Percentiles rank a stretch among this genome's conserved stretches.
phyloP scores from a whole-genome alignment of 2,329 filamentous ascomycete species.

The Pyrenophora teres region DNA sequence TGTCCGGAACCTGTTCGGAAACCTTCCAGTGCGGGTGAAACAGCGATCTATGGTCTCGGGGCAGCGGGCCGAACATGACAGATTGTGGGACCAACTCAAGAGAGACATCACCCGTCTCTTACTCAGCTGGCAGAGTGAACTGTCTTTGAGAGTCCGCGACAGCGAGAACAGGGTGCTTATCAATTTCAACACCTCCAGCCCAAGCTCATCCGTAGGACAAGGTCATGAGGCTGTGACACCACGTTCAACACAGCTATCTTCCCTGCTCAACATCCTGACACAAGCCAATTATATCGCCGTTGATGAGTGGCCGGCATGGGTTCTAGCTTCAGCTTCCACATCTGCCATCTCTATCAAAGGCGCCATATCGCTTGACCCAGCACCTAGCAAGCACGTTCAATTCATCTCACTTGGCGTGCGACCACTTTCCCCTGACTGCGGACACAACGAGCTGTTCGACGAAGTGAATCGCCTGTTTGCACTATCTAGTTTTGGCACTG shows the following conservation, averaged over 20 bases:
- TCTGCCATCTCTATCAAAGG: slow-evolving; percentile 67
- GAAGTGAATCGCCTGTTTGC: slow-evolving; percentile 78
- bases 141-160: slow-evolving; percentile 66
- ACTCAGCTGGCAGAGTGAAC: slow-evolving; percentile 67
- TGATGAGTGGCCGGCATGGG: slow-evolving; percentile 64
- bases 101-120: slow-evolving; percentile 65
- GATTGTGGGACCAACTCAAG: slow-evolving; percentile 69
- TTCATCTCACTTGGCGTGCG: slow-evolving; percentile 79
- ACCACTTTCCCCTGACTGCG: slow-evolving; percentile 63
- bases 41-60: slow-evolving; percentile 65
- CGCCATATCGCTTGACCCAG: slow-evolving; percentile 71
- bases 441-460: slow-evolving; percentile 71
- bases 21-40: slow-evolving; percentile 88
- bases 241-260: slow-evolving; percentile 27
- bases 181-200: slow-evolving; percentile 28
- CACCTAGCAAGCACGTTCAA: slow-evolving; percentile 73
- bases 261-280: slow-evolving; percentile 56
- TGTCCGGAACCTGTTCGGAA: slow-evolving; percentile 83
- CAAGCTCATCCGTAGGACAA: not conserved
- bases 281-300: slow-evolving; percentile 69
- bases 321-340: slow-evolving; percentile 70
- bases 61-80: slow-evolving; percentile 58
- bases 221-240: slow-evolving; percentile 1
- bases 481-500: slow-evolving; percentile 74
- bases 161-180: slow-evolving; percentile 47